Conservation (phyloP, 495 filamentous ascomycete genomes). For the Penicillium argentinense region DNA sequence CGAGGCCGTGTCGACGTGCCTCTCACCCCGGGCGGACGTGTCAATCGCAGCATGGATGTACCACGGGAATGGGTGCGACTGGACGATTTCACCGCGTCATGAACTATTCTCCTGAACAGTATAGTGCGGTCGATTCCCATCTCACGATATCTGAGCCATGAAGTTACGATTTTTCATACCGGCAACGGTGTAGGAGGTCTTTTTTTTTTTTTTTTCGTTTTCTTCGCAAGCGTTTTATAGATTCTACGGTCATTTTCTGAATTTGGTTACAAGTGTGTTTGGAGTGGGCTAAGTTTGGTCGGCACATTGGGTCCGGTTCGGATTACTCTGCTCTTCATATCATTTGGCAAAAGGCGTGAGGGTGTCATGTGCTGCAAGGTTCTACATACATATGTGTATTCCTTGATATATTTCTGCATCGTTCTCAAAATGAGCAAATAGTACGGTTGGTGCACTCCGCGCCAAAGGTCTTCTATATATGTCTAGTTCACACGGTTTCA, state of each 20-base stretch:
- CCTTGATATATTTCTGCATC: not conserved
- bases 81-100: constrained; percentile 37
- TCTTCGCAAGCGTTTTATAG: too few relatives aligned
- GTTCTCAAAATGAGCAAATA: too few relatives aligned
- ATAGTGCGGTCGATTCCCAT: constrained; percentile 5
- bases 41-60: constrained; percentile 69
- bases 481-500: too few relatives aligned
- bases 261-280: not conserved
- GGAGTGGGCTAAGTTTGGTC: not conserved
- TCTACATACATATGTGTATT: not conserved
- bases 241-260: too few relatives aligned
- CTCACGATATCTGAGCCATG: constrained; percentile 27
- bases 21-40: constrained; percentile 66
- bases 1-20: constrained; percentile 61
- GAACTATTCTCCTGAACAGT: not conserved
- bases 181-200: constrained; percentile 7
- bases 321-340: constrained; percentile 3
- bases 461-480: too few relatives aligned
- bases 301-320: constrained; percentile 4
- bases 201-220: not conserved
- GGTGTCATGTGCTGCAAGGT: constrained; percentile 3
- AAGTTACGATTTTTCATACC: constrained; percentile 29
- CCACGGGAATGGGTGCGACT: constrained; percentile 55
- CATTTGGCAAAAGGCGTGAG: constrained; percentile 9
- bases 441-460: too few relatives aligned